A percentile compares a stretch with the other conserved stretches of the same genome.
Conservation (phyloP, 129 eudicot species). For the Helianthus annuus region HanXRQr2.0-SUNRISE NC_035442.2:107221497-107221996, state of each 20-base stretch:
- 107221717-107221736: slow-evolving; percentile 35
- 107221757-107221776: slow-evolving; percentile 37
- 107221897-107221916: slow-evolving; percentile 12
- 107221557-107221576: slow-evolving; percentile 90
- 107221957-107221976: slow-evolving; percentile 19
- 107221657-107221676: slow-evolving; percentile 56
- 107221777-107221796: neutral
- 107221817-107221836: slow-evolving; percentile 15
- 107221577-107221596: slow-evolving; percentile 87
- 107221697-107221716: slow-evolving; percentile 36
- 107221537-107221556: neutral
- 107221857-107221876: neutral
- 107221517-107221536: neutral
- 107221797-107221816: slow-evolving; percentile 23
- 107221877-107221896: slow-evolving; percentile 2
- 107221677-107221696: slow-evolving; percentile 6
- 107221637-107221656: slow-evolving; percentile 80
- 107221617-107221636: slow-evolving; percentile 78
- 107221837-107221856: neutral
- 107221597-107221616: slow-evolving; percentile 81
- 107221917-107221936: slow-evolving; percentile 34
- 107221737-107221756: slow-evolving; percentile 54
- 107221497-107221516: no score
- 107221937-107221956: slow-evolving; percentile 15
- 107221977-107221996: neutral